Conservation (phyloP, 1,284 basidiomycete genomes). For the Ceratobasidium theobromae region DNA sequence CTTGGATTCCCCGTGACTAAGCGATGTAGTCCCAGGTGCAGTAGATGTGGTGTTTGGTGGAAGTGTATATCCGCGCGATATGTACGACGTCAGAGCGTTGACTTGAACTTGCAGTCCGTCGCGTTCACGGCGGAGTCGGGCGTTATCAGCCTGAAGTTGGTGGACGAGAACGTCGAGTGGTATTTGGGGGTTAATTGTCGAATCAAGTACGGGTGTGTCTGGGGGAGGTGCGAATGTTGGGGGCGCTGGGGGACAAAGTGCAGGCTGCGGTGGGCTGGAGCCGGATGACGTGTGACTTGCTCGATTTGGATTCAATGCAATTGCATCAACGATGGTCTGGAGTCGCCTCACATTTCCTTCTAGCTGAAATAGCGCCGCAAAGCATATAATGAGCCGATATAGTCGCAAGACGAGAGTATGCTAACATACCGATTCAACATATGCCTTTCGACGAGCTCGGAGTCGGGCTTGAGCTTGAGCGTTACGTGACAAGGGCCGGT, state of each 20-base stretch:
- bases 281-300: not conserved
- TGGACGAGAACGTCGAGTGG: not conserved
- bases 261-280: not conserved
- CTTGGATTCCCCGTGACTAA: not conserved
- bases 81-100: not conserved
- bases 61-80: constrained; percentile 2
- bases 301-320: not conserved
- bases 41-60: no score
- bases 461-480: constrained; percentile 18
- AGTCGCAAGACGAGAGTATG: not conserved
- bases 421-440: constrained; percentile 9
- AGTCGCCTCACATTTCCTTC: constrained; percentile 13
- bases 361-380: not conserved
- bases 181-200: not conserved
- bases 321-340: constrained; percentile 9
- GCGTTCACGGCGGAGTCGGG: constrained; percentile 6
- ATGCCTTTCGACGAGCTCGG: constrained; percentile 12
- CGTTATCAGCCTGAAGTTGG: constrained; percentile 7
- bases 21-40: not conserved
- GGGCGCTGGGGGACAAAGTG: not conserved
- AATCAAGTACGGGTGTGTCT: not conserved
- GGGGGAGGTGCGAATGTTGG: not conserved
- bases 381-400: not conserved
- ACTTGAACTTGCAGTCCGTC: constrained; percentile 14
- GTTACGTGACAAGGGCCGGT: constrained; percentile 4